Evolutionary conservation across 1,284 basidiomycete species (phyloP).

Genomic region (Cerioporus squamosus): DNA sequence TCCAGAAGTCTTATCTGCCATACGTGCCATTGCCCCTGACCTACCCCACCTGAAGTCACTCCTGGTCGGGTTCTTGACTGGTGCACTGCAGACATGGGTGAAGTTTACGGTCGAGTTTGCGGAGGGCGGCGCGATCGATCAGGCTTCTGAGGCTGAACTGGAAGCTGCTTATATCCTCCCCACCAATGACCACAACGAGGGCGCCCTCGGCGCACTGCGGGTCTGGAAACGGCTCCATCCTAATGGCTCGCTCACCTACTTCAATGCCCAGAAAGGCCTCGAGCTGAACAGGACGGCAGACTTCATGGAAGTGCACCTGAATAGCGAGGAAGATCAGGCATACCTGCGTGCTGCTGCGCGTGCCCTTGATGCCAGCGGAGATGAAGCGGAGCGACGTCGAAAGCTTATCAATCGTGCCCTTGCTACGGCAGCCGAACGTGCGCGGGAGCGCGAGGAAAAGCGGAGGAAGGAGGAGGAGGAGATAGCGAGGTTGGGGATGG

Average conservation of each 20-base stretch:
- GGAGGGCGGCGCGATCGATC: not conserved
- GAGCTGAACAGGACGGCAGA: not conserved
- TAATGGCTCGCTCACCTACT: not conserved
- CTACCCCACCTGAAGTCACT: too few relatives aligned
- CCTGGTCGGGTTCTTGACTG: not conserved
- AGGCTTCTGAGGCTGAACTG: not conserved
- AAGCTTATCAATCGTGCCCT: not conserved
- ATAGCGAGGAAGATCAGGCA: not conserved
- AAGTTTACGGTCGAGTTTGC: not conserved
- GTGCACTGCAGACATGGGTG: not conserved
- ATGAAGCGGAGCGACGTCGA: not conserved
- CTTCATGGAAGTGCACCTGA: not conserved
- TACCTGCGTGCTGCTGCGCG: not conserved
- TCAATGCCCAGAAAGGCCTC: not conserved
- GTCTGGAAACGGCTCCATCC: not conserved
- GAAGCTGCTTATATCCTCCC: not conserved
- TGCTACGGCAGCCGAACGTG: not conserved
- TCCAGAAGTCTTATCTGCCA: too few relatives aligned
- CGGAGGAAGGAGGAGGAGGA: not conserved
- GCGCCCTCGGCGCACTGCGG: not conserved
- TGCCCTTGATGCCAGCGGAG: not conserved
- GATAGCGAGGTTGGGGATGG: not conserved
- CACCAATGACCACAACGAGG: slow-evolving; percentile 4
- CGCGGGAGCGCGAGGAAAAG: not conserved
- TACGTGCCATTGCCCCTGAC: too few relatives aligned